These are phyloP conservation scores for Alisma plantagoaquatica DNA, from an alignment of 106 monocot genomes.

Conservation along the genomic window DNA sequence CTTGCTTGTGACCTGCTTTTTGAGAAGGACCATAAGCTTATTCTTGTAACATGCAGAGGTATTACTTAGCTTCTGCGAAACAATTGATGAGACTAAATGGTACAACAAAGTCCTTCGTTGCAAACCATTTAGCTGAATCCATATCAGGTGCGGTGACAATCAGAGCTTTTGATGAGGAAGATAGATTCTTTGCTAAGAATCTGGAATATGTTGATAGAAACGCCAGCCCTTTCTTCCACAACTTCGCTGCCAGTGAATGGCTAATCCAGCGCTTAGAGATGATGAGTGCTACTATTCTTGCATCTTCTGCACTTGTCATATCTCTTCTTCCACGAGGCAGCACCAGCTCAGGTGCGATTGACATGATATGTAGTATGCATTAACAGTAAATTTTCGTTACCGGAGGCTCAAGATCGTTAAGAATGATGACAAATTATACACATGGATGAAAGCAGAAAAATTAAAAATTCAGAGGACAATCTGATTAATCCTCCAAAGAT, in stretches of 20 bases:
- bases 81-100: slow-evolving; percentile 97
- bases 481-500: no score
- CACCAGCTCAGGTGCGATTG: slow-evolving; percentile 63
- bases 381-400: no score
- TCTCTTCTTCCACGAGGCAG: slow-evolving; percentile 76
- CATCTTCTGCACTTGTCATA: slow-evolving; percentile 87
- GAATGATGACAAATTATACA: neutral
- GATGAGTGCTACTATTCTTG: slow-evolving; percentile 75
- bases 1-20: neutral
- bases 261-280: slow-evolving; percentile 69
- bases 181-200: slow-evolving; percentile 44
- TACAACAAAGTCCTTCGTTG: slow-evolving; percentile 81
- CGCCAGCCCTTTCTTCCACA: slow-evolving; percentile 77
- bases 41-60: slow-evolving; percentile 30
- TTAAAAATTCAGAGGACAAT: neutral
- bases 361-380: neutral
- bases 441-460: neutral
- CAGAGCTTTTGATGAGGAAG: slow-evolving; percentile 73
- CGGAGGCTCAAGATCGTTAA: no score
- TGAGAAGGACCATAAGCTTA: neutral
- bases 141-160: slow-evolving; percentile 65
- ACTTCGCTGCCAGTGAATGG: slow-evolving; percentile 77
- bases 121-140: slow-evolving; percentile 89
- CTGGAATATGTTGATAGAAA: slow-evolving; percentile 58
- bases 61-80: slow-evolving; percentile 82